A percentile compares a stretch with the other conserved stretches of the same genome.
Evolutionary conservation across 2,329 filamentous ascomycete genomes (phyloP).

Genomic region (Penicillium thymicola): DNA sequence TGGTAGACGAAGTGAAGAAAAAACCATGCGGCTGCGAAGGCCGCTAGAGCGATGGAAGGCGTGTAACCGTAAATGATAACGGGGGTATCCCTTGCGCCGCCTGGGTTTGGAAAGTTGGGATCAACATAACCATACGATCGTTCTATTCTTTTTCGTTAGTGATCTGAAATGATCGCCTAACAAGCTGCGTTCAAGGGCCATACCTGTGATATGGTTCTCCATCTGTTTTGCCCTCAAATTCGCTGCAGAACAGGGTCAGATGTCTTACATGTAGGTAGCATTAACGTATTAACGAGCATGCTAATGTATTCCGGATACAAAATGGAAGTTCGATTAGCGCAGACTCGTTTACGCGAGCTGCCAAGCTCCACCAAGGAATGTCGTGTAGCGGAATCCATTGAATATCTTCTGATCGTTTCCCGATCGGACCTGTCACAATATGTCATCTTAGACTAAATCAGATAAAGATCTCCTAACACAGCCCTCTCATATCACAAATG

Average conservation of each 20-base stretch:
- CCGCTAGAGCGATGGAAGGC: constrained; percentile 13
- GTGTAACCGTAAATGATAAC: constrained; percentile 14
- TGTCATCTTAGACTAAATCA: not conserved
- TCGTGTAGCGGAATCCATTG: not conserved
- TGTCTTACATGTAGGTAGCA: not conserved
- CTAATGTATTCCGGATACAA: not conserved
- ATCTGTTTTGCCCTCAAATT: not conserved
- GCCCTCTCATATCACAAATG: not conserved
- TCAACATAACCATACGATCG: not conserved
- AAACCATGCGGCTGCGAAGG: constrained; percentile 15
- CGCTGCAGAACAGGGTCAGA: not conserved
- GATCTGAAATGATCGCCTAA: not conserved
- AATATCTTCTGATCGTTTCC: not conserved
- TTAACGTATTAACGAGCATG: too few species aligned
- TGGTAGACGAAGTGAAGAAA: constrained; percentile 14
- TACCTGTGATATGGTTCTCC: not conserved
- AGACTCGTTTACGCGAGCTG: not conserved
- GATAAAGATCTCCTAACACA: too few species aligned
- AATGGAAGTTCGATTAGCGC: not conserved
- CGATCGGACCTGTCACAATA: not conserved
- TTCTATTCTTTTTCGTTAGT: not conserved
- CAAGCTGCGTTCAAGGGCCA: not conserved
- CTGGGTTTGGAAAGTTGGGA: not conserved
- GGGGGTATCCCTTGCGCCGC: not conserved
- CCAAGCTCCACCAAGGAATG: not conserved